Evolutionary conservation across 1,139 yeast species (phyloP).

Genomic region (Scheffersomyces illinoinensis): DNA sequence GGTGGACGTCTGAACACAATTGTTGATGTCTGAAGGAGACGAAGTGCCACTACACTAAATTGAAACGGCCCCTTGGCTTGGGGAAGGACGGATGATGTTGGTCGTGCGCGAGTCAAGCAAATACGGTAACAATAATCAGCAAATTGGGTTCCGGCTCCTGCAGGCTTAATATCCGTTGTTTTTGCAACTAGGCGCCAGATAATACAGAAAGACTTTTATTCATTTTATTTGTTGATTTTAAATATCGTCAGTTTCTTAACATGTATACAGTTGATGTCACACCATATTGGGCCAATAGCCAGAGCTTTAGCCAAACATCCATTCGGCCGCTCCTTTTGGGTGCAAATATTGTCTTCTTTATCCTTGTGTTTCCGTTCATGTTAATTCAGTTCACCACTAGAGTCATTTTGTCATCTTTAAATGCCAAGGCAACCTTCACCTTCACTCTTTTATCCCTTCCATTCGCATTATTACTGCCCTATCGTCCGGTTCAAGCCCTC

Average conservation of each 20-base stretch:
- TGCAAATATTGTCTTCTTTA: not conserved
- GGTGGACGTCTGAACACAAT: not conserved
- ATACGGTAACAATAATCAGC: not conserved
- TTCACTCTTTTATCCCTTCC: not conserved
- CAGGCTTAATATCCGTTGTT: not conserved
- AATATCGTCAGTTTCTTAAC: not conserved
- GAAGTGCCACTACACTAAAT: not conserved
- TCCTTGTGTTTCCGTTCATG: not conserved
- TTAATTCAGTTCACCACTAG: not conserved
- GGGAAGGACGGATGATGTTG: slow-evolving; percentile 4
- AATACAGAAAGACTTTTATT: not conserved
- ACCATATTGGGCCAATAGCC: not conserved
- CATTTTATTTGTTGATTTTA: not conserved
- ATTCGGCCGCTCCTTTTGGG: not conserved
- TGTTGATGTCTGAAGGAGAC: not conserved
- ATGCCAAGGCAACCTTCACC: not conserved
- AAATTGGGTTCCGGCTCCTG: not conserved
- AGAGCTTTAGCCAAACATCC: not conserved
- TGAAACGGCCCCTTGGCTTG: slow-evolving; percentile 1
- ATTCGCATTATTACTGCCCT: not conserved
- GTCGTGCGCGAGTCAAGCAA: not conserved
- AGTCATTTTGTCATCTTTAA: not conserved
- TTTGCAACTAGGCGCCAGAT: not conserved
- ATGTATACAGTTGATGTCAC: not conserved
- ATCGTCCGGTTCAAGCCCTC: not conserved